Evolutionary conservation across 2,329 filamentous ascomycete species (phyloP).

Genomic region (Epicoccum nigrum): DNA sequence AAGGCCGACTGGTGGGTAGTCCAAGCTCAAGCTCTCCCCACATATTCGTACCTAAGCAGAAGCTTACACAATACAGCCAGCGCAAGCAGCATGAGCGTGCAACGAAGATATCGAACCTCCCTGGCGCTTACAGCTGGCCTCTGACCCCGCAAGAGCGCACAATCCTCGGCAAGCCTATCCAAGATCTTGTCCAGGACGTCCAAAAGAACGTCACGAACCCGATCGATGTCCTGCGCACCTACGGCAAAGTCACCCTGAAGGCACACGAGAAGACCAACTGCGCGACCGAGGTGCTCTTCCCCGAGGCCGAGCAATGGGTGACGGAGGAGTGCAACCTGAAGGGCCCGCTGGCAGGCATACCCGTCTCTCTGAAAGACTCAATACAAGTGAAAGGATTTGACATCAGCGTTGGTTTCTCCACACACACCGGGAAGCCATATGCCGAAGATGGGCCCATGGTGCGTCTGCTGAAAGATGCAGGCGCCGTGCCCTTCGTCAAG

Average conservation of each 20-base stretch:
- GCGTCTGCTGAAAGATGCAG: constrained; percentile 80
- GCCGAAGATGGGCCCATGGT: constrained; percentile 73
- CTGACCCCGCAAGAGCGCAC: constrained; percentile 69
- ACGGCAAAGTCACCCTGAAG: constrained; percentile 82
- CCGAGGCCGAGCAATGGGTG: constrained; percentile 76
- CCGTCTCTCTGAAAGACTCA: constrained; percentile 79
- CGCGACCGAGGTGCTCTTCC: constrained; percentile 83
- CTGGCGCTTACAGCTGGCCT: constrained; percentile 67
- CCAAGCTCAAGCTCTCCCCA: constrained; percentile 18
- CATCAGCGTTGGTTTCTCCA: constrained; percentile 79
- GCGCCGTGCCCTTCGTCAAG: constrained; percentile 90
- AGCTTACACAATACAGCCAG: constrained; percentile 58
- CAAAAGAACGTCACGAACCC: constrained; percentile 71
- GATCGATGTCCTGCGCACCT: constrained; percentile 77
- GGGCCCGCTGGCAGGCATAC: constrained; percentile 85
- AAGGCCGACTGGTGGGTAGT: constrained; percentile 69
- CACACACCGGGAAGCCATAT: constrained; percentile 70
- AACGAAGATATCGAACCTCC: constrained; percentile 70
- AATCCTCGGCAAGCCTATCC: constrained; percentile 75
- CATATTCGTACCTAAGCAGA: background rate
- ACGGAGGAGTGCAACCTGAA: constrained; percentile 69
- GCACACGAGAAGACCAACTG: constrained; percentile 90
- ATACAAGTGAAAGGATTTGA: constrained; percentile 85
- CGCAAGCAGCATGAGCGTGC: constrained; percentile 80
- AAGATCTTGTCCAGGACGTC: constrained; percentile 77